Conservation (phyloP, 495 filamentous ascomycete genomes). For the Cudoniella acicularis region DNA sequence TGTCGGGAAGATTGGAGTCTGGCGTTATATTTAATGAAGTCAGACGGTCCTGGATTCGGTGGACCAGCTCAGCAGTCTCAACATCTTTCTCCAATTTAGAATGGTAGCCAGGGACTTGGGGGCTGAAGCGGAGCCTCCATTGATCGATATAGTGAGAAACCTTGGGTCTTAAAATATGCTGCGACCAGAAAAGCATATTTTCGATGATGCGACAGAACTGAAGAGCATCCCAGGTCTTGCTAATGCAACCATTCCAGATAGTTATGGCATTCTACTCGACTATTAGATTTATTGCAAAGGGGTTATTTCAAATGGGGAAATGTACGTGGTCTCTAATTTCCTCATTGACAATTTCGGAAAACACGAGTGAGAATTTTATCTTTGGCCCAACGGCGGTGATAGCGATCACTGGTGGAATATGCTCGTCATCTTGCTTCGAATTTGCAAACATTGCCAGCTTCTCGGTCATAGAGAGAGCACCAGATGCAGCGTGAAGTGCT, state of each 20-base stretch:
- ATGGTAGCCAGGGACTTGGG: neutral
- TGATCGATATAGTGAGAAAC: constrained; percentile 16
- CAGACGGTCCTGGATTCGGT: constrained; percentile 10
- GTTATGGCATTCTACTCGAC: neutral
- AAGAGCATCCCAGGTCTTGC: constrained; percentile 16
- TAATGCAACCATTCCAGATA: constrained; percentile 15
- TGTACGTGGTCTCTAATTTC: constrained; percentile 11
- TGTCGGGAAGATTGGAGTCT: constrained; percentile 1
- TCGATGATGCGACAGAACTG: constrained; percentile 20
- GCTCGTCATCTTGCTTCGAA: constrained; percentile 5
- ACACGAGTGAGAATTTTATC: constrained; percentile 17
- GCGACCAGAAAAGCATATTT: constrained; percentile 19
- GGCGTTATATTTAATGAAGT: constrained; percentile 1
- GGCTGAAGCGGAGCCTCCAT: constrained; percentile 10
- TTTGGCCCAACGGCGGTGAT: constrained; percentile 11
- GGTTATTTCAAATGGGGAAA: too few relatives aligned
- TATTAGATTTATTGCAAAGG: neutral
- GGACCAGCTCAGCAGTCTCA: constrained; percentile 5
- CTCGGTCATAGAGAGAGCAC: constrained; percentile 10
- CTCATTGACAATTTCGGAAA: constrained; percentile 10
- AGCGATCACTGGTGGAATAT: constrained; percentile 18
- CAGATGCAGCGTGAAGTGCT: constrained; percentile 11
- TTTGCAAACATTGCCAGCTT: constrained; percentile 17
- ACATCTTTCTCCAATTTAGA: constrained; percentile 5
- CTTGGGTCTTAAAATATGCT: constrained; percentile 11